Evolutionary conservation across 2,329 filamentous ascomycete genomes (phyloP).

Genomic region (Balansia obtecta): DNA sequence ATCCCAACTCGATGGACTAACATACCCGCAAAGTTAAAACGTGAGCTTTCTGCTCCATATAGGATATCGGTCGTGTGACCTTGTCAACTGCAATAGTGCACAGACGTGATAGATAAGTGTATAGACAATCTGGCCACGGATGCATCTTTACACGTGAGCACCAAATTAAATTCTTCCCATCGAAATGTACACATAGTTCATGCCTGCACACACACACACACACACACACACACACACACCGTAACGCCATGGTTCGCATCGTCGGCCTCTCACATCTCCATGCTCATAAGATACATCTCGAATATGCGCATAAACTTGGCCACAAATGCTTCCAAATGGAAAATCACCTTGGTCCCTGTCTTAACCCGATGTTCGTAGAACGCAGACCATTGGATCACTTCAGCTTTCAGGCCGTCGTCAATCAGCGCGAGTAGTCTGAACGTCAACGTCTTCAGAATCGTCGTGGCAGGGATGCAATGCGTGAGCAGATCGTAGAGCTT

Average conservation of each 20-base stretch:
- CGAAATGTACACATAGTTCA: no score
- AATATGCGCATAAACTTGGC: slow-evolving; percentile 96
- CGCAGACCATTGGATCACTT: slow-evolving; percentile 90
- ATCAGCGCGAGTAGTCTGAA: slow-evolving; percentile 84
- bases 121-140: no score
- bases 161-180: no score
- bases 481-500: slow-evolving; percentile 96
- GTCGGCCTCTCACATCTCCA: slow-evolving; percentile 44
- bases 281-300: slow-evolving; percentile 83
- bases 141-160: background rate
- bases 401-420: slow-evolving; percentile 79
- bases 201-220: no score
- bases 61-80: no score
- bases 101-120: no score
- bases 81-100: no score
- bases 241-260: background rate
- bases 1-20: no score
- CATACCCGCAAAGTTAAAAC: no score
- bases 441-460: slow-evolving; percentile 85
- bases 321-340: slow-evolving; percentile 95
- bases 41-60: no score
- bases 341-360: slow-evolving; percentile 89
- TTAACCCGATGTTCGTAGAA: slow-evolving; percentile 96
- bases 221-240: no score
- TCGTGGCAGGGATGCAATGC: slow-evolving; percentile 92